Evolutionary conservation across 768 basidiomycete genomes (phyloP), one percentile per base, ranked within the genome.

Genomic region (Terana coerulea): DNA sequence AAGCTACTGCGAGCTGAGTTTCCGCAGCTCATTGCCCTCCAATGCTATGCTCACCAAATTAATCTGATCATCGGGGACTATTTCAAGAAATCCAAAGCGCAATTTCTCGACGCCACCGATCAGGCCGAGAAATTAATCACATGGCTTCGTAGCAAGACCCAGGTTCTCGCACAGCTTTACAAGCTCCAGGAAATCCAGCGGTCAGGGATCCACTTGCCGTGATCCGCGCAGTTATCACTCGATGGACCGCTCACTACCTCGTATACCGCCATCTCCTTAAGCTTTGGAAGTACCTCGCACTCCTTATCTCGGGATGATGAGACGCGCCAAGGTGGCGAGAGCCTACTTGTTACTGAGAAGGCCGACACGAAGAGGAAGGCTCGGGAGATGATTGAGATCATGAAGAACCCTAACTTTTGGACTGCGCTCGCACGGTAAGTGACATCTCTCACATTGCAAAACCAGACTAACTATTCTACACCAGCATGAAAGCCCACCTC

Each of bases 61-160:
- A 73, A 75, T 53, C 67, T 75, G 3, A 59, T 75, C 29, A 66
- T 75, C 28, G 65, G 69, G 1, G 62, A 75, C 42, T 72, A 67
- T 45, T 70, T 74, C 54, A 47, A 47, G 29, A 66, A 67, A 39
- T 51, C 43, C 0, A 63, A 57, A 14, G 34, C 61, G n/a, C 33
- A 50, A 12, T 49, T 69, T 14, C 44, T 62, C 26, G 17, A 44
- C 0, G 61, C 57, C 52, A 53, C 64, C 0, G 52, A 63, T 2
- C 45, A 59, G 17, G 69, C 68, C 14, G 55, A 60, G 7, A 62
- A 73, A 1, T 60, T 74, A 0, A 75, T 74, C 24, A 66, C 61
- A 24, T 75, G 72, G 71, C 47, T 74, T 3, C 33, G 56, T 2
- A 68, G 67, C 53, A 71, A 73, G 34, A 72, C 68, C 8, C 28